Evolutionary conservation across 169 alveolate species (phyloP).

Genomic region (Plasmodium gallinaceum): DNA sequence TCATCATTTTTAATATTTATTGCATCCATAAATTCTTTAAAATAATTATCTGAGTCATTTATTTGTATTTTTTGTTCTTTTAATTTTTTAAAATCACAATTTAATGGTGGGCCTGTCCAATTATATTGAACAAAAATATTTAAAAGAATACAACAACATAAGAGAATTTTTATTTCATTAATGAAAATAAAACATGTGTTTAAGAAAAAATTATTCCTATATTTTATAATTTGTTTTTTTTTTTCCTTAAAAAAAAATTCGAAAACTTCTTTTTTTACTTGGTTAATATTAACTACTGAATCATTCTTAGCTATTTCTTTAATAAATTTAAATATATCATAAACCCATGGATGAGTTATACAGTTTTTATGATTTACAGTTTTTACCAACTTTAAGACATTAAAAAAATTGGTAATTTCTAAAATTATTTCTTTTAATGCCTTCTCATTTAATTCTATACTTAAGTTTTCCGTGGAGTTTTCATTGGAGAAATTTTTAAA

Average conservation of each 20-base stretch:
- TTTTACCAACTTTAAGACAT: slow-evolving; percentile 30
- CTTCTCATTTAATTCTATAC: neutral
- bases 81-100: neutral
- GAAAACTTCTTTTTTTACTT: slow-evolving; percentile 29
- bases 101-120: slow-evolving; percentile 75
- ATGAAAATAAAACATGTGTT: slow-evolving; percentile 12
- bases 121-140: slow-evolving; percentile 67
- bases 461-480: neutral
- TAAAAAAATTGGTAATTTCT: slow-evolving; percentile 17
- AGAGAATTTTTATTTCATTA: slow-evolving; percentile 51
- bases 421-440: neutral
- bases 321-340: slow-evolving; percentile 41
- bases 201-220: slow-evolving; percentile 1
- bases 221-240: slow-evolving; percentile 9
- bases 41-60: slow-evolving; percentile 16
- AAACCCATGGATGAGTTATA: slow-evolving; percentile 37
- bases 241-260: slow-evolving; percentile 22
- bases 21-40: slow-evolving; percentile 27
- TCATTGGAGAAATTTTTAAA: slow-evolving; percentile 1
- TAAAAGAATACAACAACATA: slow-evolving; percentile 54
- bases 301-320: slow-evolving; percentile 12
- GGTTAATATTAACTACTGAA: neutral
- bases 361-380: slow-evolving; percentile 34
- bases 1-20: slow-evolving; percentile 24
- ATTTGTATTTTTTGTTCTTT: slow-evolving; percentile 2